Conservation (phyloP, 345 rosid species). For the Gossypium longicalyx region DNA sequence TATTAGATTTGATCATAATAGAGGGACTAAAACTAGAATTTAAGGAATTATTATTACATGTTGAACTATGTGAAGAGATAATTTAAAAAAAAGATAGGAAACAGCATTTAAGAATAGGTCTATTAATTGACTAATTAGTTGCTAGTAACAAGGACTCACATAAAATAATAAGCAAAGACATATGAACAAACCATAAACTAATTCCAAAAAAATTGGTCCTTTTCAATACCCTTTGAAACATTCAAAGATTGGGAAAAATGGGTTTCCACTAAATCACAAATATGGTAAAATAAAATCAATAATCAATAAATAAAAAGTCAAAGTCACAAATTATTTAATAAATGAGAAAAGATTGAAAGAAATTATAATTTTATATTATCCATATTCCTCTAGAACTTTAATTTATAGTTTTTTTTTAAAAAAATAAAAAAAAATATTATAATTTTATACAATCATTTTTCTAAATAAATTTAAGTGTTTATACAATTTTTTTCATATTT, state of each 20-base stretch:
- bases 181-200: not conserved
- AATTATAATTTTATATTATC: fast-evolving
- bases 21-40: too few relatives aligned
- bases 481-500: not conserved
- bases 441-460: too few relatives aligned
- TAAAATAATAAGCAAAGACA: not conserved
- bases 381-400: fast-evolving
- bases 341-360: fast-evolving
- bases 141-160: not conserved
- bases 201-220: not conserved
- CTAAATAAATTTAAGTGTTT: not conserved
- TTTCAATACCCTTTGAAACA: not conserved
- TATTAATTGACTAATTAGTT: not conserved
- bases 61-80: not conserved
- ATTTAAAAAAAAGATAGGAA: not conserved
- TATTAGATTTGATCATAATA: too few relatives aligned
- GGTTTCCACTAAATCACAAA: not conserved
- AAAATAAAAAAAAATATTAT: too few relatives aligned
- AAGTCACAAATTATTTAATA: not conserved
- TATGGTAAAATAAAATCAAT: not conserved
- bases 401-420: too few relatives aligned
- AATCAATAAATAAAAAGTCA: not conserved
- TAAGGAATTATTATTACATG: too few relatives aligned
- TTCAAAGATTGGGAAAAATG: not conserved
- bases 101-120: not conserved